Base-by-base conservation (phyloP, 345 rosid species). In the Aquilaria yunnanensis region DNA sequence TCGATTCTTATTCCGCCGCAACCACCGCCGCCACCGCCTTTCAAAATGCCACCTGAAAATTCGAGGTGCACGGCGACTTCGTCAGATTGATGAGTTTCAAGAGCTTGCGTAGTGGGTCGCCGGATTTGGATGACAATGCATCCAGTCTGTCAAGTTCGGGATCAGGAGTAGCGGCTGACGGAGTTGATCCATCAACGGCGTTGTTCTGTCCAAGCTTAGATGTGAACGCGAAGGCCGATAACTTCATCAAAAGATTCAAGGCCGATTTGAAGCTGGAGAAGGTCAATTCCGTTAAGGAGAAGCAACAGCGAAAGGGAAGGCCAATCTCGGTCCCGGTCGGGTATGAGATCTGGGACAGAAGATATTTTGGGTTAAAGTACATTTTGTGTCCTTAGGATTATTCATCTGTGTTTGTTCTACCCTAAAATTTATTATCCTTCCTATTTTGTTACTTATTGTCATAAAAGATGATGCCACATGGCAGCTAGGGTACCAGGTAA, bases 11-110 rank as follows among this genome's bases (percentile, higher is more conserved):
- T 82, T 16, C 95, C 98, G 0, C 84, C 85, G 1, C 23, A 23
- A 23, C 96, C 96, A 1, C 96, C 97, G 0, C 98, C 96, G 4
- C 90, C 81, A 29, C 98, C 96, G 2, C 96, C 98, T 1, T 92
- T 92, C 72, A 80, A 74, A 56, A 75, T 86, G 73, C 79, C 68
- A 13, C 81, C 1, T 89, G 84, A 92, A 85, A 72, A 55, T 92
- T 79, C 65, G 72, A 65, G 51, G 72, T 23, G 23, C 23, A 23
- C 23, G 23, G 1, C 23, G 23, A 23, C 23, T 23, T 23, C 23
- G 23, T 23, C 9, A 79, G 92, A 70, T 73, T 92, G 66, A 80
- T 62, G 23, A 87, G 98, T 72, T 70, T 71, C 62, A 72, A 67
- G 51, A 75, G 85, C 69, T 82, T 83, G 45, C 62, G 84, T 6